Percentiles rank a stretch among this genome's conserved stretches.
Conservation (phyloP, 192 early-diverging fungal species). For the Geranomyces michiganensis region DNA sequence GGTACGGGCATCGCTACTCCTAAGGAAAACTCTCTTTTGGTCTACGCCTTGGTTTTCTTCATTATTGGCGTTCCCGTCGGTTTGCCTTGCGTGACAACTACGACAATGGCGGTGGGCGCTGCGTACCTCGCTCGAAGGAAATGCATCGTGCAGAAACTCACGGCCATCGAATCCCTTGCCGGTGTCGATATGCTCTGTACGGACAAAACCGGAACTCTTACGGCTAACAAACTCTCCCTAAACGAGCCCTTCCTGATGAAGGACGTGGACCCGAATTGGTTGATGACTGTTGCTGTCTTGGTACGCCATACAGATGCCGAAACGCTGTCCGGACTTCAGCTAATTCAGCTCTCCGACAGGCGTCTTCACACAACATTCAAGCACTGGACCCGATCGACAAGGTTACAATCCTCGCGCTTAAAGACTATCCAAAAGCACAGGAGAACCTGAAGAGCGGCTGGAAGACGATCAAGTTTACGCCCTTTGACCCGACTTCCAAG, state of each 20-base stretch:
- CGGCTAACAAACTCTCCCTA: slow-evolving; percentile 72
- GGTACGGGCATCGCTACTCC: slow-evolving; percentile 75
- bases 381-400: slow-evolving; percentile 79
- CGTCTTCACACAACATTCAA: slow-evolving; percentile 71
- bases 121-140: slow-evolving; percentile 82
- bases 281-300: slow-evolving; percentile 71
- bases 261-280: slow-evolving; percentile 44
- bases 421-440: slow-evolving; percentile 14
- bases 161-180: slow-evolving; percentile 86
- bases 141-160: slow-evolving; percentile 79
- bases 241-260: slow-evolving; percentile 25
- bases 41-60: slow-evolving; percentile 77
- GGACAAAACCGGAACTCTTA: slow-evolving; percentile 95
- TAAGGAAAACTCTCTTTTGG: slow-evolving; percentile 79
- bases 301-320: neutral
- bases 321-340: neutral
- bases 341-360: slow-evolving; percentile 40
- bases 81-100: slow-evolving; percentile 83
- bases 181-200: slow-evolving; percentile 72
- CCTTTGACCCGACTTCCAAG: slow-evolving; percentile 62
- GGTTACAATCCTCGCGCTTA: slow-evolving; percentile 20
- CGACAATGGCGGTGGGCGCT: slow-evolving; percentile 81
- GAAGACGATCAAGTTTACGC: slow-evolving; percentile 29
- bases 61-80: slow-evolving; percentile 89
- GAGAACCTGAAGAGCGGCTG: slow-evolving; percentile 3